Percentiles rank a stretch among this genome's conserved stretches.
These are phyloP conservation scores for Aspergillus brunneoviolaceus DNA, from an alignment of 2,329 filamentous ascomycete species.

Conservation along the genomic window DNA sequence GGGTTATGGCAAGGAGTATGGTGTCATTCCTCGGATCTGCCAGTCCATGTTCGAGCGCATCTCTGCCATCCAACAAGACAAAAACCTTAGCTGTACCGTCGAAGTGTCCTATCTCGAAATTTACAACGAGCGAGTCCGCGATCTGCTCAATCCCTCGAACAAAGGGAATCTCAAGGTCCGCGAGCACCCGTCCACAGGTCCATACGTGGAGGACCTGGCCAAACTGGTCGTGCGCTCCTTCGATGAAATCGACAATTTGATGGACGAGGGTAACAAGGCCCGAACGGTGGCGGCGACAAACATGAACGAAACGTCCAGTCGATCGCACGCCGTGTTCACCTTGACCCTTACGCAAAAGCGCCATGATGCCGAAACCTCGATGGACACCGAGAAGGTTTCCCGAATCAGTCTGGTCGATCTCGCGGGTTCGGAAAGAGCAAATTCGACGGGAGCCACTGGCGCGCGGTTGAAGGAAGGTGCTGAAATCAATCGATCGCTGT, in stretches of 20 bases:
- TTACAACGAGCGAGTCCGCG: conserved; percentile 96
- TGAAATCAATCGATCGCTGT: conserved; percentile 96
- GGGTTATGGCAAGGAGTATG: conserved; percentile 94
- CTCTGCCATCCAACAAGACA: conserved; percentile 66
- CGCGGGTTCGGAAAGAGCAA: conserved; percentile 94
- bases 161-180: conserved; percentile 96
- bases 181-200: conserved; percentile 95
- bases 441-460: conserved; percentile 93
- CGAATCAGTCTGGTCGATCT: conserved; percentile 98
- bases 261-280: conserved; percentile 99
- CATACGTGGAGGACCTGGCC: conserved; percentile 96
- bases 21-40: conserved; percentile 95
- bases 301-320: conserved; percentile 99
- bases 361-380: conserved; percentile 85
- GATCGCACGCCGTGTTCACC: conserved; percentile 97
- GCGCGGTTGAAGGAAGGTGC: conserved; percentile 95
- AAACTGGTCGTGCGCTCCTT: conserved; percentile 94
- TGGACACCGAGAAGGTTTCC: conserved; percentile 96
- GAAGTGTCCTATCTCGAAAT: conserved; percentile 99
- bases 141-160: conserved; percentile 89
- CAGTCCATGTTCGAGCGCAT: conserved; percentile 97
- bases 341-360: conserved; percentile 93
- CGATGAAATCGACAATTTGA: conserved; percentile 91
- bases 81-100: conserved; percentile 81
- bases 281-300: conserved; percentile 97